These are phyloP conservation scores for Arthrobotrys megalospora DNA, from an alignment of 2,329 filamentous ascomycete species.

Conservation along the genomic window DNA sequence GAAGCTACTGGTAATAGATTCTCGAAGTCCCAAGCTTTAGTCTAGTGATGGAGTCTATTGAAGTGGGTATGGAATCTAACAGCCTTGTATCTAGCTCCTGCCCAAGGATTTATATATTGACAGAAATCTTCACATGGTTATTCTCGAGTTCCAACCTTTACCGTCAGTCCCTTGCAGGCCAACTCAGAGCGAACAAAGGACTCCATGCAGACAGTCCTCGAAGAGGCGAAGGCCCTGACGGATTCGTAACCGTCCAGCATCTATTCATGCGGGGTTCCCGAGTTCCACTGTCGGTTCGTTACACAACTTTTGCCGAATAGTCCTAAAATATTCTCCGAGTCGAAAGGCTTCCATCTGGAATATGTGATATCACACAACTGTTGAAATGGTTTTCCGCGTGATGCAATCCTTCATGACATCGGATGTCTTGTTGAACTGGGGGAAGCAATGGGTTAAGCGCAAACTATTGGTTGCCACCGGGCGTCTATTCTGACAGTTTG, in stretches of 20 bases:
- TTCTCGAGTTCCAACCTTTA: not conserved
- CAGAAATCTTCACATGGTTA: not conserved
- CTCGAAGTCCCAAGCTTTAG: not conserved
- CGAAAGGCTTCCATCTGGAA: slow-evolving; percentile 4
- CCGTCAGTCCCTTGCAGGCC: not conserved
- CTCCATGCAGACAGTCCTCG: slow-evolving; percentile 3
- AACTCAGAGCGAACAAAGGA: slow-evolving; percentile 14
- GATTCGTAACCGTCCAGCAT: slow-evolving; percentile 4
- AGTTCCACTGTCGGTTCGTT: not conserved
- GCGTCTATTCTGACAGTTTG: slow-evolving; percentile 48
- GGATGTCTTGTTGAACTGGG: not conserved
- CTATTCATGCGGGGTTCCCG: slow-evolving; percentile 1
- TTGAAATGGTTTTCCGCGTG: slow-evolving; percentile 8
- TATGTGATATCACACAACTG: slow-evolving; percentile 15
- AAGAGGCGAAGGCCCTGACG: slow-evolving; percentile 19
- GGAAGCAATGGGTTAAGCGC: not conserved
- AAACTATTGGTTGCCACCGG: slow-evolving; percentile 29
- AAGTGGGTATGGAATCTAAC: not conserved
- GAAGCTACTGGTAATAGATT: not conserved
- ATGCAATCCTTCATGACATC: slow-evolving; percentile 40
- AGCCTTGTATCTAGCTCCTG: not conserved
- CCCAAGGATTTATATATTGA: not conserved
- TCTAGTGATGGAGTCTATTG: not conserved
- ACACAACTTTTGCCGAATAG: slow-evolving; percentile 1
- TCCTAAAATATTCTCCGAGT: slow-evolving; percentile 5